Evolutionary conservation across 2,329 filamentous ascomycete species (phyloP).

Genomic region (Paecilomyces sp.): DNA sequence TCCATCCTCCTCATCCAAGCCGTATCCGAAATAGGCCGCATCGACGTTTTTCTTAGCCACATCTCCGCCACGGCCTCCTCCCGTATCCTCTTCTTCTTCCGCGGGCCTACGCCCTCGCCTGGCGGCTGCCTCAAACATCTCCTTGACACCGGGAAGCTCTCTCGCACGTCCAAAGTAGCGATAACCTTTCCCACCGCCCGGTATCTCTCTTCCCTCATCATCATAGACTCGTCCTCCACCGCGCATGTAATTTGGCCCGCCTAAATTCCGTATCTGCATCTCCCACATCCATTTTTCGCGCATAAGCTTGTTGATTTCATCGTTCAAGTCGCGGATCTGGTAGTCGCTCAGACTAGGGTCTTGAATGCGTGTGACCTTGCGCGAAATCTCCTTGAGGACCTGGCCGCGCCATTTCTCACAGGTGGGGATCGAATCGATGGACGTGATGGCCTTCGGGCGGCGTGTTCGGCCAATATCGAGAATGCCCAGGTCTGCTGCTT

Average conservation of each 20-base stretch:
- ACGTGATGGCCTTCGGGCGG: slow-evolving; percentile 84
- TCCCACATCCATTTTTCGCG: slow-evolving; percentile 99
- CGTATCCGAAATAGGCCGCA: slow-evolving; percentile 93
- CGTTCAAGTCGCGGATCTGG: slow-evolving; percentile 95
- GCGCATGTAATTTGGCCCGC: slow-evolving; percentile 96
- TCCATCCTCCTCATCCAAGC: slow-evolving; percentile 83
- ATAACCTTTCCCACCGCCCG: slow-evolving; percentile 76
- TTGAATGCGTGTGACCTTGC: slow-evolving; percentile 95
- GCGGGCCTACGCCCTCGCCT: slow-evolving; percentile 55
- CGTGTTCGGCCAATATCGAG: slow-evolving; percentile 86
- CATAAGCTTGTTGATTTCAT: slow-evolving; percentile 99
- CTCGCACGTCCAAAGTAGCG: slow-evolving; percentile 85
- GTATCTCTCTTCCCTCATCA: slow-evolving; percentile 64
- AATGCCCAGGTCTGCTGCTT: slow-evolving; percentile 92
- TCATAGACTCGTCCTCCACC: slow-evolving; percentile 64
- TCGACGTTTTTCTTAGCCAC: slow-evolving; percentile 64
- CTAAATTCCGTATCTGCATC: slow-evolving; percentile 86
- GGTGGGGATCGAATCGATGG: slow-evolving; percentile 71
- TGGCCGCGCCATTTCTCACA: slow-evolving; percentile 99
- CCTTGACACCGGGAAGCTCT: slow-evolving; percentile 91
- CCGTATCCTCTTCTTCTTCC: slow-evolving; percentile 62
- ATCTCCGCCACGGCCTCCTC: slow-evolving; percentile 34
- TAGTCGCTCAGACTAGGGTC: slow-evolving; percentile 87
- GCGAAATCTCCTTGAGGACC: slow-evolving; percentile 91
- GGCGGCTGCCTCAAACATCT: slow-evolving; percentile 78